Evolutionary conservation across 306 rosid genomes (phyloP), one percentile per base, ranked within the genome.

Genomic region (Rosa persica): DNA sequence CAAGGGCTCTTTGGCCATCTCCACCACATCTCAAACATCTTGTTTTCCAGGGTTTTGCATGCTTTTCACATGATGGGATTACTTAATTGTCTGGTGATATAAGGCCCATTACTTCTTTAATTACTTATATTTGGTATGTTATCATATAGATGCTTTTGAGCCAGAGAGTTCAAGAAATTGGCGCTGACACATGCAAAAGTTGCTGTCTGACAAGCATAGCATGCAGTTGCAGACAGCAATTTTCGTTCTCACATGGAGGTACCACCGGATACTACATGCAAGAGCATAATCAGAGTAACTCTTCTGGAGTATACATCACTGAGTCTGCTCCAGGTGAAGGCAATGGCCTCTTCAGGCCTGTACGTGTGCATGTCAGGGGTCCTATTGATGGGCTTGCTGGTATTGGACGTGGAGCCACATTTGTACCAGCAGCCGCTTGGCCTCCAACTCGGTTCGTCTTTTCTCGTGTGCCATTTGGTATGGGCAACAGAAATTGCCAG

Each of bases 351-450:
- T 85, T 81, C 80, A 89, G 96, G 85, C 97, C 93, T 60, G 97
- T 92, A 44, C 90, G 97, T 16, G 92, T 91, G 76, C 98, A 91
- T 82, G 97, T 89, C 79, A 89, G 98, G 86, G 93, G 97, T 70
- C 93, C 98, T 65, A 83, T 87, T 75, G 99, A 95, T 70, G 99
- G 99, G 77, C 97, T 95, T 86, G 99, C 97, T 12, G 99, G 99
- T 75, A 91, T 95, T 76, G 97, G 99, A 43, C 96, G 98, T 23
- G 98, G 98, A 81, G 85, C 89, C 78, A 91, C 95, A 52, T 92
- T 87, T 89, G 93, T 95, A 80, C 99, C 97, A 42, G 92, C 93
- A 74, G 70, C 90, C 57, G 89, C 93, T 71, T 89, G 92, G 43
- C 89, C 98, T 83, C 97, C 98, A 76, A 93, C 99, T 79, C 96